A percentile compares a stretch with the other conserved stretches of the same genome.
These are phyloP conservation scores for Kuraishia ogatae DNA, from an alignment of 805 yeast genomes.

Conservation along the genomic window DNA sequence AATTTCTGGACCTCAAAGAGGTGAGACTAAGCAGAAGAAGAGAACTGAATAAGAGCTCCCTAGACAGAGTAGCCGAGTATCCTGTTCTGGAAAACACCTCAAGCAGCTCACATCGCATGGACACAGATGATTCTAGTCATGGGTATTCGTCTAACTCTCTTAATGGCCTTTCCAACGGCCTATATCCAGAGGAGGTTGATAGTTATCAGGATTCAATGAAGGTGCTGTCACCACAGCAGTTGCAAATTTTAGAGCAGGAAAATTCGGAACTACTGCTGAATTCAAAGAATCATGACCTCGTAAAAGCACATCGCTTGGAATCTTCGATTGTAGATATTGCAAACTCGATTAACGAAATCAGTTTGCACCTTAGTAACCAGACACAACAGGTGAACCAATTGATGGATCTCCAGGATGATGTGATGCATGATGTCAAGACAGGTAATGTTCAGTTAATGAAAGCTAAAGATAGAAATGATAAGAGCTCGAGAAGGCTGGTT, in stretches of 20 bases:
- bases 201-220: slow-evolving; percentile 25
- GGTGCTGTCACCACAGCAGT: slow-evolving; percentile 38
- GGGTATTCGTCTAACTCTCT: not conserved
- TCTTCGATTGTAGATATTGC: slow-evolving; percentile 64
- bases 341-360: slow-evolving; percentile 63
- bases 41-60: slow-evolving; percentile 25
- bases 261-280: slow-evolving; percentile 44
- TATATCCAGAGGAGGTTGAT: slow-evolving; percentile 18
- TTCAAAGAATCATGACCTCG: slow-evolving; percentile 49
- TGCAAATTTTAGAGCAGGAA: slow-evolving; percentile 49
- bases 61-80: slow-evolving; percentile 12
- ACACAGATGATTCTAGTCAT: not conserved
- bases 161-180: not conserved
- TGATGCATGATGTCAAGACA: slow-evolving; percentile 51
- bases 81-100: not conserved
- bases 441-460: slow-evolving; percentile 66
- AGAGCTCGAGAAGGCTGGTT: slow-evolving; percentile 49
- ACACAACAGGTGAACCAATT: slow-evolving; percentile 58
- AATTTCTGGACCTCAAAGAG: slow-evolving; percentile 40
- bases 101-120: slow-evolving; percentile 2
- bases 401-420: slow-evolving; percentile 58
- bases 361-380: slow-evolving; percentile 65
- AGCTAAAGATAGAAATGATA: slow-evolving; percentile 61
- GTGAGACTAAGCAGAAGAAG: slow-evolving; percentile 34
- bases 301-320: slow-evolving; percentile 52